Base-by-base conservation (phyloP, 1,284 basidiomycete genomes). In the Cryptococcus sp. region DNA sequence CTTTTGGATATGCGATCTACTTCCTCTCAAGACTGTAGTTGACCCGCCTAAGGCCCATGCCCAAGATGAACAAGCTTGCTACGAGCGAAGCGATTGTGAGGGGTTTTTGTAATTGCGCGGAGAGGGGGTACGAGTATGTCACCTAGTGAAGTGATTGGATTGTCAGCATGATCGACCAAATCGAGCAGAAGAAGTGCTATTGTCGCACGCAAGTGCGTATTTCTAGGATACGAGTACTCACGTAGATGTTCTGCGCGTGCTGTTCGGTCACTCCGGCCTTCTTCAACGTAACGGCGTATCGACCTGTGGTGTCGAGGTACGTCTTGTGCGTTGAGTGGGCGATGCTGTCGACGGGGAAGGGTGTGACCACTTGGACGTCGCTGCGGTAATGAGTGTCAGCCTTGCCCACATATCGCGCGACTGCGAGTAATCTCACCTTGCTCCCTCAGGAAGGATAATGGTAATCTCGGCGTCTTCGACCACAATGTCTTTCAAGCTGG, bases 291-390 rank as follows among this genome's bases (percentile, higher is more conserved):
- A 98, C 80, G 3, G 84, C 83, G 3, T 91, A 91, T 42, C 95
- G 87, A 20, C 96, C 95, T 22, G 84, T 84, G n/a, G 93, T 93
- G 77, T 99, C 95, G 42, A 99, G 86, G 78, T 96, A 99, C 7
- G 91, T 91, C 65, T 86, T 85, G 72, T 91, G 88, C 13, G 83
- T 87, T 10, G 84, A 84, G 56, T 86, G 80, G 48, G 77, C 79
- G 66, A 85, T 86, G 27, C 81, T 80, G 63, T 87, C 78, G 7
- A 91, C 84, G 1, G 86, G 80, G 82, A 95, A 98, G 1, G 95
- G 93, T 3, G 87, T 80, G 53, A 81, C 81, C 59, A 91, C 85
- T 62, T 88, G 82, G 64, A 94, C 82, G 68, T 94, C 87, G 54
- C 91, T 95, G 65, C 8, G 17, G 10, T 48, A 17, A 17, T 35